Base-by-base conservation (phyloP, 2,329 filamentous ascomycete genomes). In the Amauroascus verrucosus region DNA sequence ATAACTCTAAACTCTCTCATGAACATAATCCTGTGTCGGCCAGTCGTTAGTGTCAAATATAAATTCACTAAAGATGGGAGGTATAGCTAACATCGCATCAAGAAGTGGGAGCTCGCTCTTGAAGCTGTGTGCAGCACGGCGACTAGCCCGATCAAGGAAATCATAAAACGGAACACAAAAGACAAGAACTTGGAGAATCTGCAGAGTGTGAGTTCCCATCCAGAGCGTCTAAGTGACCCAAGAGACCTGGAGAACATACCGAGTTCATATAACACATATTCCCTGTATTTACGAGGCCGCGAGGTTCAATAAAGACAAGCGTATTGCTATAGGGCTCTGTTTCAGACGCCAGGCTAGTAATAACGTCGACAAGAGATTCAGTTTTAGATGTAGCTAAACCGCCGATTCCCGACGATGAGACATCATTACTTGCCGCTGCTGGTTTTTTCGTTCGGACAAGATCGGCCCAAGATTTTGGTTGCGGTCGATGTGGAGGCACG, bases 231-330 rank as follows among this genome's bases (percentile, higher is more conserved):
- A 28, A 3, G 6, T 40, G 38, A 6, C 6, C 35, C 28, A 61
- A 11, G 16, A 3, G 4, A 5, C 13, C 16, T 41, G 2, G n/a
- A 11, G 38, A 24, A 22, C 87, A 73, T 77, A 95, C 91, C 58
- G 93, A 96, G 75, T 97, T 98, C 93, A 98, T 97, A 72, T 98
- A 98, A 72, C 93, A 98, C 87, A 97, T 94, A 67, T 98, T 97
- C 48, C 93, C 93, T 38, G 91, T 94, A 71, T 98, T 98, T 61
- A 95, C 86, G 64, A 98, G 79, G 47, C 93, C 93, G 60, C 91
- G 82, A 48, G 93, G 93, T 71, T 97, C 88, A 48, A 98, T 77
- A 64, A 96, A 96, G 16, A 85, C 77, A 60, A 91, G 75, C 62
- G 85, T 87, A 30, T 79, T 73, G 35, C 70, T 67, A 58, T 74